Evolutionary conservation across 2,329 filamentous ascomycete species (phyloP).

Genomic region (Neopestalotiopsis sp.): DNA sequence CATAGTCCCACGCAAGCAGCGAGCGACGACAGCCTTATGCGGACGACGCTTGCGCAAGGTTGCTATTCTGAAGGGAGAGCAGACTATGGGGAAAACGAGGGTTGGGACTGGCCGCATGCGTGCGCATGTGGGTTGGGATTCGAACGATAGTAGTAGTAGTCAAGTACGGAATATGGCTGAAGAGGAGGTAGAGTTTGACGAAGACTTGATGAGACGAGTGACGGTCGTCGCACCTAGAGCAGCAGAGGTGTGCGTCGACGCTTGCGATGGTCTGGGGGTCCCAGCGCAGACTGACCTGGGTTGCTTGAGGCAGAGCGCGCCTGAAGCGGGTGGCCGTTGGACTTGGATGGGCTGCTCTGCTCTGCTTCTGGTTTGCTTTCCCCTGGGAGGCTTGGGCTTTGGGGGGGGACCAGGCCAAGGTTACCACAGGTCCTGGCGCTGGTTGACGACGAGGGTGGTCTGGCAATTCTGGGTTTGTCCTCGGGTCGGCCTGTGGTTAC

Average conservation of each 20-base stretch:
- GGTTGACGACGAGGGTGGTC: background rate
- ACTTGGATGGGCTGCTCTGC: background rate
- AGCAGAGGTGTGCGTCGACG: constrained; percentile 3
- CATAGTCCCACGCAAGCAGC: constrained; percentile 6
- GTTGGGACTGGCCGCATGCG: constrained; percentile 1
- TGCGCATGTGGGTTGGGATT: background rate
- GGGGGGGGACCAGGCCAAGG: background rate
- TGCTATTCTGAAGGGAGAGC: background rate
- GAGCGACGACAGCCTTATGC: constrained; percentile 1
- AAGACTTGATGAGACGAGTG: constrained; percentile 9
- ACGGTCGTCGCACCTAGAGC: constrained; percentile 10
- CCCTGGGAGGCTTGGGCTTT: background rate
- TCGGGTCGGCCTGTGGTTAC: background rate
- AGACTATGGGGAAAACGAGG: background rate
- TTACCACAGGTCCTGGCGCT: background rate
- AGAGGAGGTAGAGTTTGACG: constrained; percentile 6
- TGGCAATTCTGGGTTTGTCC: background rate
- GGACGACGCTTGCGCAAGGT: constrained; percentile 8
- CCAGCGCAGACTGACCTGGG: constrained; percentile 1
- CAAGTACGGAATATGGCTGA: background rate
- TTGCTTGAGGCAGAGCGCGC: background rate
- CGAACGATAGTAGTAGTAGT: background rate
- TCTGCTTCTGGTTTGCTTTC: background rate
- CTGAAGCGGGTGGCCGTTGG: constrained; percentile 13
- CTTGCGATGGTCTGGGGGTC: constrained; percentile 1